Base-by-base conservation (phyloP, 805 yeast genomes). In the Helenozyma rhizophorensis region DNA sequence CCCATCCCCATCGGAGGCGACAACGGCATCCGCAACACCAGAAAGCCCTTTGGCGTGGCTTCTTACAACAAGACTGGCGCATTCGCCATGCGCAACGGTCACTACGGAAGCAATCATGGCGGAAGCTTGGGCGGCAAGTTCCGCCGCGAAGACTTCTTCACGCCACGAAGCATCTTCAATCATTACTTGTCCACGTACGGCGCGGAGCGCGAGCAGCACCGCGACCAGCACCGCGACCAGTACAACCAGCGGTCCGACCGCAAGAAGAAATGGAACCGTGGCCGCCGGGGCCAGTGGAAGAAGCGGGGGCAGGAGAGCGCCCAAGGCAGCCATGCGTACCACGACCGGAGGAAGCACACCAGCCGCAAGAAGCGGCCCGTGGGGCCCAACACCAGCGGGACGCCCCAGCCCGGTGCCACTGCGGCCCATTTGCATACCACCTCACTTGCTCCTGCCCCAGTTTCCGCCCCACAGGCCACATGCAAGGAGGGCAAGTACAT, bases 151-250 rank as follows among this genome's bases (percentile, higher is more conserved):
- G 90, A 83, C 51, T 80, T 72, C 45, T 83, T 82, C 53, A 83
- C 93, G 3, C 93, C 93, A 3, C 83, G 82, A 34, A 76, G 88
- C 16, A 81, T 78, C 5, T 74, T 78, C 48, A 76, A 74, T 37
- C 81, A 78, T 43, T 82, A 79, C 53, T 74, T 82, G 82, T 86
- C 77, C 42, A 78, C 79, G 42, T 66, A 65, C 39, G 66, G 79
- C 58, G 59, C 72, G 62, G 54, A 66, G 44, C 52, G 62, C 51
- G 50, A 50, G 23, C 43, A 34, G 9, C 19, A 17, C 5, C 40
- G 39, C 14, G 39, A 29, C 7, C 27, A 22, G 13, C 33, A 17
- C 22, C n/a, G n/a, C n/a, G n/a, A n/a, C n/a, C 34, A 27, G 9
- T 36, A 33, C 14, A 41, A 38, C 23, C 25, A 39, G 32, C 38